Percentiles rank a stretch among this genome's conserved stretches.
phyloP scores from a whole-genome alignment of 495 filamentous ascomycete species.

The Aspergillus asperescens region DNA sequence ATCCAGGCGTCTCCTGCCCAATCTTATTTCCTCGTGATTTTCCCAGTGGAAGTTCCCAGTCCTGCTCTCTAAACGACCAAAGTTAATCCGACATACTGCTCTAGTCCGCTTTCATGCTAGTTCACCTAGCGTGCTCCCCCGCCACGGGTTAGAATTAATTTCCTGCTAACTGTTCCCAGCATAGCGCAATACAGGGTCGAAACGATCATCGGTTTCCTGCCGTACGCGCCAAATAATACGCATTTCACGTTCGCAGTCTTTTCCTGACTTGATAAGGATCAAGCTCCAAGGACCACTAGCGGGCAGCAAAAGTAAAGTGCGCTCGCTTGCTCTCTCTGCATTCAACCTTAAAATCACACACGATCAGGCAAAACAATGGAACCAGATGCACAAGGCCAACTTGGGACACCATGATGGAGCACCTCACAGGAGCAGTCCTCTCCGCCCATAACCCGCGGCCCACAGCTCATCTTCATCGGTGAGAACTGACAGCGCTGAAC shows the following conservation, averaged over 20 bases:
- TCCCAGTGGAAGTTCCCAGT: conserved; percentile 20
- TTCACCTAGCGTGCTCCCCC: conserved; percentile 10
- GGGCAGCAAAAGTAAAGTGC: neutral
- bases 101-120: conserved; percentile 5
- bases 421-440: neutral
- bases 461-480: neutral
- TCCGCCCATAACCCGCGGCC: conserved; percentile 5
- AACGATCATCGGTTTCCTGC: conserved; percentile 5
- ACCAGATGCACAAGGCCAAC: conserved; percentile 11
- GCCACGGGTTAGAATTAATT: conserved; percentile 10
- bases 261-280: neutral
- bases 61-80: conserved; percentile 19
- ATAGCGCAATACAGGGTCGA: conserved; percentile 15
- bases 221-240: too few species aligned
- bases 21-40: conserved; percentile 12
- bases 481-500: too few species aligned
- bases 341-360: conserved; percentile 1
- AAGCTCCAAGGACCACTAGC: too few species aligned
- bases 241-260: neutral
- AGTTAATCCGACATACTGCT: conserved; percentile 4
- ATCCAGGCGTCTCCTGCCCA: conserved; percentile 14
- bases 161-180: conserved; percentile 16
- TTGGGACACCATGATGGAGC: neutral
- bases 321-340: neutral
- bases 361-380: neutral